These are phyloP conservation scores for Mycena venus DNA, from an alignment of 768 basidiomycete species.

Conservation along the genomic window DNA sequence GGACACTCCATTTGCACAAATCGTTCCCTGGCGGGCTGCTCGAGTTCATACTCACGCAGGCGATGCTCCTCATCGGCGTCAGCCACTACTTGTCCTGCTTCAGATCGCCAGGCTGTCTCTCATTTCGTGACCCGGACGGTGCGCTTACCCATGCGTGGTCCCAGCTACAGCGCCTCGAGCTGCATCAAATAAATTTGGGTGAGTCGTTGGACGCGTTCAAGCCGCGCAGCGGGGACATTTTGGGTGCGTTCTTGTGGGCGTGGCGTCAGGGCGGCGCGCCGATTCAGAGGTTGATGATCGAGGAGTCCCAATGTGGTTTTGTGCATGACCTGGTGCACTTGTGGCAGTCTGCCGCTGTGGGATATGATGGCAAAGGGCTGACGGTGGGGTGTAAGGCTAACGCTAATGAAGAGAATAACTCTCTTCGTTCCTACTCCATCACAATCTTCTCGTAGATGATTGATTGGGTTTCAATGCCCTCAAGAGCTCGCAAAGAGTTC, in stretches of 20 bases:
- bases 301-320: slow-evolving; percentile 11
- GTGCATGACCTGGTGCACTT: slow-evolving; percentile 6
- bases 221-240: background rate
- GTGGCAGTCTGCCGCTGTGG: slow-evolving; percentile 7
- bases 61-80: slow-evolving; percentile 28
- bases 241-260: slow-evolving; percentile 32
- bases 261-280: slow-evolving; percentile 13
- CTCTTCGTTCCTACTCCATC: slow-evolving; percentile 9
- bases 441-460: slow-evolving; percentile 4
- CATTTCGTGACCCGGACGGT: slow-evolving; percentile 22
- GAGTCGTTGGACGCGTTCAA: background rate
- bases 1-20: slow-evolving; percentile 18
- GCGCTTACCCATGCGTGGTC: slow-evolving; percentile 22
- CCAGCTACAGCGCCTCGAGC: slow-evolving; percentile 9
- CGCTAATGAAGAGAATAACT: background rate
- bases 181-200: slow-evolving; percentile 12
- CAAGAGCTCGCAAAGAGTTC: no score
- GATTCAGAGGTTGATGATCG: slow-evolving; percentile 24
- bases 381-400: background rate
- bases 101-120: background rate
- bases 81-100: slow-evolving; percentile 23
- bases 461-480: no score
- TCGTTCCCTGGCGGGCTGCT: slow-evolving; percentile 1
- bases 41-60: slow-evolving; percentile 29
- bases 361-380: slow-evolving; percentile 8